A percentile compares a stretch with the other conserved stretches of the same genome.
Conservation (phyloP, 1,284 basidiomycete genomes). For the Trichosporon sp. region DNA sequence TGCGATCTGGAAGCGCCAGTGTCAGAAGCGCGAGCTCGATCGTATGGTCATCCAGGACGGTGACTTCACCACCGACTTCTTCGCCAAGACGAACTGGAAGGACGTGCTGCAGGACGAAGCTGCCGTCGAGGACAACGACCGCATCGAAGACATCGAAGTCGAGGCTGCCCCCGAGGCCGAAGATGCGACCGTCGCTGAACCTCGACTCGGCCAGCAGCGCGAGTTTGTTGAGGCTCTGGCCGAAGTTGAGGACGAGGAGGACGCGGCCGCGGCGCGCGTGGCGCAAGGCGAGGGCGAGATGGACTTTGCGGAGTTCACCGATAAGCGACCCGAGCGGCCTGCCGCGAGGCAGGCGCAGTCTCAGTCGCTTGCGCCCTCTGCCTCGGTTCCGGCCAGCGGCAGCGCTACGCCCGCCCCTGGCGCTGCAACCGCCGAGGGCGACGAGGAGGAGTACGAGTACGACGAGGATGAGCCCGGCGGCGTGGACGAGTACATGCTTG, state of each 20-base stretch:
- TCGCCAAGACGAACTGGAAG: slow-evolving; percentile 73
- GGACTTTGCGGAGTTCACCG: slow-evolving; percentile 74
- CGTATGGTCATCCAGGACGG: slow-evolving; percentile 91
- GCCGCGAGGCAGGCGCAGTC: slow-evolving; percentile 10
- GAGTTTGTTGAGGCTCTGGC: slow-evolving; percentile 71
- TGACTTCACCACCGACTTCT: slow-evolving; percentile 70
- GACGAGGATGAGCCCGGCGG: slow-evolving; percentile 59
- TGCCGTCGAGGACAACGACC: slow-evolving; percentile 57
- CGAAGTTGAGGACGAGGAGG: slow-evolving; percentile 85
- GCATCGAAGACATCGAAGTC: slow-evolving; percentile 42
- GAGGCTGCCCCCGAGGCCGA: slow-evolving; percentile 41
- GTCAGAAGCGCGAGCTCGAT: slow-evolving; percentile 90
- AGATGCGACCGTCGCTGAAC: slow-evolving; percentile 41
- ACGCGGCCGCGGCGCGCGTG: slow-evolving; percentile 75
- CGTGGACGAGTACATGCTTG: slow-evolving; percentile 83
- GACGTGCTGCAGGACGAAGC: slow-evolving; percentile 66
- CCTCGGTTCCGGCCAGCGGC: slow-evolving; percentile 18
- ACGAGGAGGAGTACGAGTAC: slow-evolving; percentile 44
- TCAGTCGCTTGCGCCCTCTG: slow-evolving; percentile 21
- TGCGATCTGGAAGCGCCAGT: slow-evolving; percentile 92
- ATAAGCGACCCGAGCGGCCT: slow-evolving; percentile 37
- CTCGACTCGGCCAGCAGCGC: slow-evolving; percentile 45
- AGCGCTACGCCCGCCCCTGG: slow-evolving; percentile 20
- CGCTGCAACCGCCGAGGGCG: slow-evolving; percentile 54
- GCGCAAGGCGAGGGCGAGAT: slow-evolving; percentile 79